A percentile compares a stretch with the other conserved stretches of the same genome.
These are phyloP conservation scores for Chenopodium album DNA, from an alignment of 148 eudicot genomes.

Conservation along the genomic window DNA sequence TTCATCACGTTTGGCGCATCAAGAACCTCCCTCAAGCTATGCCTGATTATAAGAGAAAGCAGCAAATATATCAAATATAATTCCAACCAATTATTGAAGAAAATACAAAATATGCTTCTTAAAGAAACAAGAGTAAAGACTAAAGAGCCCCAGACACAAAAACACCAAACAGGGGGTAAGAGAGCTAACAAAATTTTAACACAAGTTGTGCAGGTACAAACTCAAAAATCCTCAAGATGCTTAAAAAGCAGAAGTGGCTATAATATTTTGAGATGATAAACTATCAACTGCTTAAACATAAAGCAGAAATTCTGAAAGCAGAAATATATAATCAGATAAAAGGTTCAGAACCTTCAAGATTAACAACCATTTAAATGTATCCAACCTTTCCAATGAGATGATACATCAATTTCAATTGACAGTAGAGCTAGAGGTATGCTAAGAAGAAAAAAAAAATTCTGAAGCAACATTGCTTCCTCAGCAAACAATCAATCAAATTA, in stretches of 20 bases:
- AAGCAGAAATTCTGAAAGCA: neutral
- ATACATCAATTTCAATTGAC: neutral
- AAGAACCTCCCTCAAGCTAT: constrained; percentile 92
- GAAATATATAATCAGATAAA: neutral
- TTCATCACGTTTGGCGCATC: constrained; percentile 96
- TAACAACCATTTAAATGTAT: neutral
- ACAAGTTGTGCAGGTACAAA: neutral
- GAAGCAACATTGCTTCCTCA: neutral
- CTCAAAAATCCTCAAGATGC: neutral
- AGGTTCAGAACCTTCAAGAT: neutral
- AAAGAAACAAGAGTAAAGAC: neutral
- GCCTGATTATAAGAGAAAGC: constrained; percentile 44
- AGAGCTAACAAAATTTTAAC: neutral
- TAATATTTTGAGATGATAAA: neutral
- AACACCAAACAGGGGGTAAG: neutral
- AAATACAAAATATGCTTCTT: neutral
- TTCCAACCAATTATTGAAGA: neutral
- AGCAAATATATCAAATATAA: neutral
- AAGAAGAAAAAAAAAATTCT: neutral
- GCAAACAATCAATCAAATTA: neutral
- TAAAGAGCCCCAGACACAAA: neutral
- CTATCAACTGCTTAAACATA: neutral
- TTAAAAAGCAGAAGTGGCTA: neutral
- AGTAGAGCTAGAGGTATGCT: neutral
- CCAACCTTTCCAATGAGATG: neutral